Evolutionary conservation across 768 basidiomycete species (phyloP).

Genomic region (Lentinula detonsa): DNA sequence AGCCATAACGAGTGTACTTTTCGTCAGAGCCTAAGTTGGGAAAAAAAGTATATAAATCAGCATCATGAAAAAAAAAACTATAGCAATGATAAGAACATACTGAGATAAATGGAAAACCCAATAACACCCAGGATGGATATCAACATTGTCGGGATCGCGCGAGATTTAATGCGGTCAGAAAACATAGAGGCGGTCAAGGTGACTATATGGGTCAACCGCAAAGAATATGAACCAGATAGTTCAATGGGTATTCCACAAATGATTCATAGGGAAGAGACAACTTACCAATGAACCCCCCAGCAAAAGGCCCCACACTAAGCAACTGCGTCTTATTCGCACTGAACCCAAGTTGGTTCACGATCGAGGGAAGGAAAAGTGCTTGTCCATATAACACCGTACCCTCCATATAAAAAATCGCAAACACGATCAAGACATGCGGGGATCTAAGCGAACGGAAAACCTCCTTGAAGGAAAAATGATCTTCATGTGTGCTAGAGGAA

Average conservation of each 20-base stretch:
- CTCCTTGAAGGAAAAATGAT: slow-evolving; percentile 26
- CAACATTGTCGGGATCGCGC: slow-evolving; percentile 18
- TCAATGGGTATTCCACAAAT: too few relatives aligned
- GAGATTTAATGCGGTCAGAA: slow-evolving; percentile 14
- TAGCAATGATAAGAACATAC: slow-evolving; percentile 11
- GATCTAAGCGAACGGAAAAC: slow-evolving; percentile 23
- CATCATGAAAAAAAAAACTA: too few relatives aligned
- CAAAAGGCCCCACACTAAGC: slow-evolving; percentile 32
- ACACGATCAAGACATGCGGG: slow-evolving; percentile 27
- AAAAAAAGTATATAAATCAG: not conserved
- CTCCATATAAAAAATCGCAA: slow-evolving; percentile 27
- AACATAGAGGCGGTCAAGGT: slow-evolving; percentile 7
- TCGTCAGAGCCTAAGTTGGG: slow-evolving; percentile 14
- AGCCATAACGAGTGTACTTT: slow-evolving; percentile 24
- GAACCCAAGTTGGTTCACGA: slow-evolving; percentile 30
- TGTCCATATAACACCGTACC: slow-evolving; percentile 30
- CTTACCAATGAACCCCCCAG: slow-evolving; percentile 28
- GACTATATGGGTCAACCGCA: not conserved
- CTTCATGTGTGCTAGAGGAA: slow-evolving; percentile 16
- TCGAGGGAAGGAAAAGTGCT: slow-evolving; percentile 29
- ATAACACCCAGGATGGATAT: slow-evolving; percentile 18
- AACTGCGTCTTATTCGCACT: slow-evolving; percentile 24
- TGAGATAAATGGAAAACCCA: slow-evolving; percentile 25
- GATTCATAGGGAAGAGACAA: not conserved
- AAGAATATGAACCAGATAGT: not conserved